Conservation (phyloP, 768 basidiomycete genomes). For the Leccinellum luteum region DNA sequence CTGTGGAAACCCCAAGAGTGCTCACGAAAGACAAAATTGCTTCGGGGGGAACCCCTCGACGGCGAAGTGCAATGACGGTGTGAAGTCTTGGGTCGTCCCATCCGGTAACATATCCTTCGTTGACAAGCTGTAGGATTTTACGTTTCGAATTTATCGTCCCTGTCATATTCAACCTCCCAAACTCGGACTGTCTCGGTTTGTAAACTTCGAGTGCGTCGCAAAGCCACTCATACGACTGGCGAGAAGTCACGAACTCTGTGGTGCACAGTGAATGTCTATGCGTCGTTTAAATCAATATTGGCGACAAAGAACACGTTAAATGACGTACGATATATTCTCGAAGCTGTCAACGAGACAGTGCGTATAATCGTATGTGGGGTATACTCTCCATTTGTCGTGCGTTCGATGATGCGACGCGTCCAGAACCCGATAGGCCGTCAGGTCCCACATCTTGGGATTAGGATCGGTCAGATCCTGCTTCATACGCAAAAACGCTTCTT, state of each 20-base stretch:
- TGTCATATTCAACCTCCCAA: constrained; percentile 87
- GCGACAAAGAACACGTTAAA: background rate
- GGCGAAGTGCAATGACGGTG: constrained; percentile 91
- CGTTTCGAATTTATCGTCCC: constrained; percentile 98
- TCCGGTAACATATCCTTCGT: constrained; percentile 76
- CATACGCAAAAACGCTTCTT: constrained; percentile 93
- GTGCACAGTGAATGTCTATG: constrained; percentile 94
- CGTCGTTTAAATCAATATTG: background rate
- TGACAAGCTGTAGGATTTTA: constrained; percentile 87
- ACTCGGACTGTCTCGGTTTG: constrained; percentile 96
- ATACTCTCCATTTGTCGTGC: constrained; percentile 91
- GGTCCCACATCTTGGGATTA: constrained; percentile 99
- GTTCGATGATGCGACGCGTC: constrained; percentile 92
- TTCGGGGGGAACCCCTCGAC: constrained; percentile 95
- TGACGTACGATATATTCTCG: constrained; percentile 94
- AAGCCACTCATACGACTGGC: constrained; percentile 98
- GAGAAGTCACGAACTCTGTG: constrained; percentile 90
- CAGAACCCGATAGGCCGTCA: constrained; percentile 93
- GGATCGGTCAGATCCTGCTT: constrained; percentile 91
- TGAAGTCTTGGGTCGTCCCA: constrained; percentile 99
- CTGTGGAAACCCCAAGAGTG: constrained; percentile 89
- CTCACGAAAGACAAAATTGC: constrained; percentile 93
- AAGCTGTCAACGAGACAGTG: constrained; percentile 98
- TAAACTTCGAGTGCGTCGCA: constrained; percentile 98
- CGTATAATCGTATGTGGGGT: constrained; percentile 98